Evolutionary conservation across 352 stramenopile genomes (phyloP).

Genomic region (Phytophthora melonis): DNA sequence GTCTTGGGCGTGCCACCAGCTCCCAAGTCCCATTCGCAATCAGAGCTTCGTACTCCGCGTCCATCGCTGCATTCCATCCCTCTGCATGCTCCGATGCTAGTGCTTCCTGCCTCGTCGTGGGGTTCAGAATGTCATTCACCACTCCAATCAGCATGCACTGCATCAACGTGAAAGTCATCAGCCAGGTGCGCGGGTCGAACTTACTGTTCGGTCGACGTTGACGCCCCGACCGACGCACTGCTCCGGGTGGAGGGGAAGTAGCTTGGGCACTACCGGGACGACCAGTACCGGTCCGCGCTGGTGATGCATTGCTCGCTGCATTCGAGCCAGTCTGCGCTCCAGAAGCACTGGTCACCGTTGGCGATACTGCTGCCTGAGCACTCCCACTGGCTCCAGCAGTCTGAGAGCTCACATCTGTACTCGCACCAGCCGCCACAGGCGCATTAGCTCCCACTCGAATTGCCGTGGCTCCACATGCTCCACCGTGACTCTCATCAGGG

Average conservation of each 20-base stretch:
- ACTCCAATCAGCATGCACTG: slow-evolving; percentile 19
- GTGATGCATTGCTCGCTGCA: too few species aligned
- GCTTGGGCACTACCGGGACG: not conserved
- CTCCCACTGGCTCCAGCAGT: too few species aligned
- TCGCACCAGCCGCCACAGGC: too few species aligned
- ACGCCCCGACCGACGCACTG: not conserved
- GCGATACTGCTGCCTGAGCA: too few species aligned
- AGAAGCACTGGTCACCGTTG: too few species aligned
- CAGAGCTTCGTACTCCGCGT: not conserved
- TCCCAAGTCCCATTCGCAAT: slow-evolving; percentile 13
- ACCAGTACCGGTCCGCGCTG: too few species aligned
- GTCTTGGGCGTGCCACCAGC: slow-evolving; percentile 12
- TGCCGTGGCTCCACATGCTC: too few species aligned
- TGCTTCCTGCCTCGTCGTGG: not conserved
- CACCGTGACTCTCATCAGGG: not conserved
- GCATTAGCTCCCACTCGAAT: too few species aligned
- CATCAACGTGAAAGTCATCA: slow-evolving; percentile 14
- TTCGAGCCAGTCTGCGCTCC: too few species aligned
- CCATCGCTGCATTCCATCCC: slow-evolving; percentile 4
- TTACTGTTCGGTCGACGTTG: slow-evolving; percentile 7
- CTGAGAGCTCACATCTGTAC: too few species aligned
- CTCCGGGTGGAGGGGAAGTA: too few species aligned
- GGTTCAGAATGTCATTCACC: slow-evolving; percentile 16
- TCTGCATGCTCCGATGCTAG: slow-evolving; percentile 11
- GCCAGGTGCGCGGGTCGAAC: slow-evolving; percentile 8